These are phyloP conservation scores for Metschnikowia amazonensis DNA, from an alignment of 805 yeast genomes.

Conservation along the genomic window DNA sequence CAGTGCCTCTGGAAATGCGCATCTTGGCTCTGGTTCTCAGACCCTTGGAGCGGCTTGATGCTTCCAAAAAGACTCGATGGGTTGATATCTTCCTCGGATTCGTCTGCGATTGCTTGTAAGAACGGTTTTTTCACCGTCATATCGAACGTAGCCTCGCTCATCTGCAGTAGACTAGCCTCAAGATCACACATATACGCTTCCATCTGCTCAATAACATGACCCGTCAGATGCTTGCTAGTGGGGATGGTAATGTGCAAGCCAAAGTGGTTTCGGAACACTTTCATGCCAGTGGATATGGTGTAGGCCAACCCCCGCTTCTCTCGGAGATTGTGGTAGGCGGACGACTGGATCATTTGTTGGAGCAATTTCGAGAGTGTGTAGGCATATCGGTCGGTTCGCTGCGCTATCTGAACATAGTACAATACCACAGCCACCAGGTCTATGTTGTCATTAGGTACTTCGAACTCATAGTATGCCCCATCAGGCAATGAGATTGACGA, in stretches of 20 bases:
- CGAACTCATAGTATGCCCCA: conserved; percentile 1
- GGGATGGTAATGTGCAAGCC: conserved; percentile 59
- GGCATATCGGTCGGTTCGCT: conserved; percentile 30
- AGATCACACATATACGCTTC: conserved; percentile 45
- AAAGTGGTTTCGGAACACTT: conserved; percentile 46
- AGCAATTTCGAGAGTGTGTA: conserved; percentile 45
- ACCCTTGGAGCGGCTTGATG: conserved; percentile 25
- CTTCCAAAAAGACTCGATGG: conserved; percentile 24
- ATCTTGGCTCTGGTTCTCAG: conserved; percentile 21
- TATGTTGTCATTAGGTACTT: background rate
- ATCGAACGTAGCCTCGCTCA: conserved; percentile 32
- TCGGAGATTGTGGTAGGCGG: conserved; percentile 47
- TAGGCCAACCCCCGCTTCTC: conserved; percentile 60
- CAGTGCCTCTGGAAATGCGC: conserved; percentile 36
- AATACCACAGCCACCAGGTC: conserved; percentile 33
- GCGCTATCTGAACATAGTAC: conserved; percentile 56
- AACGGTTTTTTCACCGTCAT: conserved; percentile 27
- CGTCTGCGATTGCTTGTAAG: conserved; percentile 17
- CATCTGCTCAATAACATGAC: conserved; percentile 40
- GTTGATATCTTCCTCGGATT: conserved; percentile 2
- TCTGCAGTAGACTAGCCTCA: conserved; percentile 27
- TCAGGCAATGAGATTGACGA: background rate
- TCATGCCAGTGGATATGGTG: conserved; percentile 52
- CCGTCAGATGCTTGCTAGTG: conserved; percentile 46
- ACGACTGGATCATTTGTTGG: conserved; percentile 43